Base-by-base conservation (phyloP, 129 eudicot species). In the carrot (Daucus carota) region DNA sequence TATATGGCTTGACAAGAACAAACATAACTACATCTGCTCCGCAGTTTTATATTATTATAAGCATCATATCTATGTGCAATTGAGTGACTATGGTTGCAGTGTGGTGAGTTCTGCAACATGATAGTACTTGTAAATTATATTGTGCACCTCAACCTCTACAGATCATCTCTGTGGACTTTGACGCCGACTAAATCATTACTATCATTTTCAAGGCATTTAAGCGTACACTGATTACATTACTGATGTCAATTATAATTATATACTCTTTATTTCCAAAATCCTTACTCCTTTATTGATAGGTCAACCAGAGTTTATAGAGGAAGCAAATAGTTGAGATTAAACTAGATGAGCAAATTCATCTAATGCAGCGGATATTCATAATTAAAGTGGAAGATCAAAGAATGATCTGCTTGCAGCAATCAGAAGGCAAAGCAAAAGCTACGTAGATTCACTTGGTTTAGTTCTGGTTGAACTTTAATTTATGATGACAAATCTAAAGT, bases 1-100 rank as follows among this genome's bases (percentile, higher is more conserved):
- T 12, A 60, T 79, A 72, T 79, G 76, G 63, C 79, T 85, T 52
- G 82, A 82, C 52, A 84, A 46, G 24, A 77, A 72, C 7, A 70
- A 75, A 46, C 78, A 68, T 88, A 88, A 74, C 86, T 36, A 67
- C 34, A 52, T 79, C 13, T 34, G 34, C 20, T 5, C 43, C 29
- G 43, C 75, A 33, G 17, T 52, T 26, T 31, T 41, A 48, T 71
- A 71, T n/a, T 71, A 18, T 70, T 41, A 22, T 28, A 41, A 71
- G 33, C 45, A 70, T 24, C 36, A 42, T 42, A 47, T 47, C n/a
- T 4, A 38, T 6, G 41, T 38, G 41, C 43, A 40, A 40, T 9
- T 24, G 7, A 18, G 28, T 28, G 17, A 20, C 8, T 50, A 12
- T 50, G 28, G 28, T 52, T 22, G 29, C 62, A 8, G 13, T 52